Evolutionary conservation across 257 asterid species (phyloP).

Genomic region (Ajuga chamaepitys): DNA sequence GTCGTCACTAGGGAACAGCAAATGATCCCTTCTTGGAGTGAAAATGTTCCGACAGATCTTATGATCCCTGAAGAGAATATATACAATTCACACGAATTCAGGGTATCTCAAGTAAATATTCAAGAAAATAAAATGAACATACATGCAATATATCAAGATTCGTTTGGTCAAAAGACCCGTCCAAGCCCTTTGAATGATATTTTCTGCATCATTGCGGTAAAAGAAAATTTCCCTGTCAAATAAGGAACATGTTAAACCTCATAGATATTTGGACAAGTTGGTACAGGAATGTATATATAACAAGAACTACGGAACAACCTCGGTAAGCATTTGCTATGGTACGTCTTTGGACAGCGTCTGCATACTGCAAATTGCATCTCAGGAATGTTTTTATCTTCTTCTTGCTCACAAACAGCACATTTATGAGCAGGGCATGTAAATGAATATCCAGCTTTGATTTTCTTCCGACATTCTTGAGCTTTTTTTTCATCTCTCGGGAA

Average conservation of each 20-base stretch:
- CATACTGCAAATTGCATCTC: constrained; percentile 65
- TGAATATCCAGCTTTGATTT: constrained; percentile 52
- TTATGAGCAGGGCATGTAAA: constrained; percentile 72
- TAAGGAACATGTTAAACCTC: constrained; percentile 12
- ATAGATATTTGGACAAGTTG: constrained; percentile 4
- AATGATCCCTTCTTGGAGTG: constrained; percentile 67
- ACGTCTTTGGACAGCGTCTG: constrained; percentile 73
- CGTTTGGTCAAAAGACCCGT: constrained; percentile 45
- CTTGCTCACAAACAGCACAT: constrained; percentile 46
- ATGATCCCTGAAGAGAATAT: constrained; percentile 48
- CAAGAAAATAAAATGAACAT: constrained; percentile 20
- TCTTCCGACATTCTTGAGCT: constrained; percentile 32
- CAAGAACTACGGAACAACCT: constrained; percentile 31
- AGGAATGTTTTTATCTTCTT: constrained; percentile 40
- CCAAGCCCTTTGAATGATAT: constrained; percentile 55
- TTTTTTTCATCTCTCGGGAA: constrained; percentile 32
- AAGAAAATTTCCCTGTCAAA: constrained; percentile 40
- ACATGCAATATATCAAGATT: constrained; percentile 70
- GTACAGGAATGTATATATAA: background rate
- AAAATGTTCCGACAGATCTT: constrained; percentile 31
- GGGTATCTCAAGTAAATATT: background rate
- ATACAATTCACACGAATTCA: background rate
- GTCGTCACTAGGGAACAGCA: constrained; percentile 42
- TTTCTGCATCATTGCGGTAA: constrained; percentile 23
- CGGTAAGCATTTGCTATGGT: constrained; percentile 73